Conservation (phyloP, 2,329 filamentous ascomycete species). For the Pseudogymnoascus verrucosus region DNA sequence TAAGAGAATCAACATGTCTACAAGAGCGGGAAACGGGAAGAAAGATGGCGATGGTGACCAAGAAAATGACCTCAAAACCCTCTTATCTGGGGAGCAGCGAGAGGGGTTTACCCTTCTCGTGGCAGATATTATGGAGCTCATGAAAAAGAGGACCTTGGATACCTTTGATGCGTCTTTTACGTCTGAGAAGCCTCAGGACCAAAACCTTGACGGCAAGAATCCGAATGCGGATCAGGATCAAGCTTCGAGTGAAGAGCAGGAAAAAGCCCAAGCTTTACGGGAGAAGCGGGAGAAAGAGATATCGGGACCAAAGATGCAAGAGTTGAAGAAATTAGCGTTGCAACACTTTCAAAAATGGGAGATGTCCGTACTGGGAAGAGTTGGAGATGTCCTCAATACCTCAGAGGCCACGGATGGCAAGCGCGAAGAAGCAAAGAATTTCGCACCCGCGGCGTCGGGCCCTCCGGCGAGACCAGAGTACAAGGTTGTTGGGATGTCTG, state of each 20-base stretch:
- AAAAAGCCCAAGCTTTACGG: constrained; percentile 24
- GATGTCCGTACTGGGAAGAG: constrained; percentile 56
- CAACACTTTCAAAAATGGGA: constrained; percentile 77
- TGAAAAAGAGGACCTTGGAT: constrained; percentile 44
- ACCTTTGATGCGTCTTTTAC: constrained; percentile 38
- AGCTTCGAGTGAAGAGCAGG: constrained; percentile 21
- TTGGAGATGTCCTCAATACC: constrained; percentile 59
- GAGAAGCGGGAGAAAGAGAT: constrained; percentile 40
- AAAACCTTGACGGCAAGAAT: constrained; percentile 30
- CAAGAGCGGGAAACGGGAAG: not conserved
- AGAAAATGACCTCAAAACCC: constrained; percentile 23
- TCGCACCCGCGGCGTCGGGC: constrained; percentile 19
- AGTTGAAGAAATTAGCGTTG: constrained; percentile 62
- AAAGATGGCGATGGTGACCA: constrained; percentile 11
- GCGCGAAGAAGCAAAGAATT: constrained; percentile 22
- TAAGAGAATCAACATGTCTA: not conserved
- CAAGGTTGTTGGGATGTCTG: constrained; percentile 24
- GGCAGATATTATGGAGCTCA: constrained; percentile 44
- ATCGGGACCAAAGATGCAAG: constrained; percentile 43
- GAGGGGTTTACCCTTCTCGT: constrained; percentile 44
- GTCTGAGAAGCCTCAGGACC: constrained; percentile 23
- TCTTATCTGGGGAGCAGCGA: constrained; percentile 25
- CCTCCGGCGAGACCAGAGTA: constrained; percentile 15
- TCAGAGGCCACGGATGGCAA: constrained; percentile 33
- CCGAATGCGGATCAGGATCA: constrained; percentile 26